These are phyloP conservation scores for Nevesoporus exiguus DNA, from an alignment of 768 basidiomycete species.

Conservation along the genomic window DNA sequence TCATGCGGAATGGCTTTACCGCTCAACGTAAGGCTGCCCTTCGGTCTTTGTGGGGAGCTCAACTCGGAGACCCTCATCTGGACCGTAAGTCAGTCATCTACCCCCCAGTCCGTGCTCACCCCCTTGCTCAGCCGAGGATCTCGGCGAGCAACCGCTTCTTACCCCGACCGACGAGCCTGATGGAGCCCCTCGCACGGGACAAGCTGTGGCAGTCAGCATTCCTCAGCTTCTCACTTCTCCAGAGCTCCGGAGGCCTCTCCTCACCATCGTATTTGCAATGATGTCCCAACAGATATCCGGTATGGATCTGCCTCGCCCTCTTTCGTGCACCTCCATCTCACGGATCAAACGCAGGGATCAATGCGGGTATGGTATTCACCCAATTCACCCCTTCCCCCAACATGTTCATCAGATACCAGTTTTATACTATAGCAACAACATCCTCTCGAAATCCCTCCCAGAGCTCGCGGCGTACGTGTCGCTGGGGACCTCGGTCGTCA, in stretches of 20 bases:
- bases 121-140: constrained; percentile 20
- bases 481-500: constrained; percentile 79
- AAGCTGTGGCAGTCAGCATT: constrained; percentile 43
- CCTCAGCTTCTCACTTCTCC: constrained; percentile 47
- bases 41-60: constrained; percentile 52
- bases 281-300: constrained; percentile 77
- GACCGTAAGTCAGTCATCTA: constrained; percentile 17
- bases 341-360: constrained; percentile 52
- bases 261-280: constrained; percentile 70
- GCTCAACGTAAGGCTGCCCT: constrained; percentile 47
- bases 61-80: constrained; percentile 27
- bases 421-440: constrained; percentile 88
- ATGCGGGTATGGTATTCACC: constrained; percentile 50
- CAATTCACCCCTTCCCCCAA: neutral
- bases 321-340: constrained; percentile 1
- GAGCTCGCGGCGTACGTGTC: constrained; percentile 79
- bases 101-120: constrained; percentile 4
- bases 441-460: constrained; percentile 77
- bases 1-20: constrained; percentile 45
- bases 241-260: constrained; percentile 60
- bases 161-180: constrained; percentile 14
- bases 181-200: constrained; percentile 14
- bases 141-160: constrained; percentile 29
- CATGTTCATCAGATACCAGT: constrained; percentile 41
- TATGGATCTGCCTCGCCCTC: constrained; percentile 22